phyloP scores from a whole-genome alignment of 1,284 basidiomycete genomes.

The Retiboletus fuscus region DNA sequence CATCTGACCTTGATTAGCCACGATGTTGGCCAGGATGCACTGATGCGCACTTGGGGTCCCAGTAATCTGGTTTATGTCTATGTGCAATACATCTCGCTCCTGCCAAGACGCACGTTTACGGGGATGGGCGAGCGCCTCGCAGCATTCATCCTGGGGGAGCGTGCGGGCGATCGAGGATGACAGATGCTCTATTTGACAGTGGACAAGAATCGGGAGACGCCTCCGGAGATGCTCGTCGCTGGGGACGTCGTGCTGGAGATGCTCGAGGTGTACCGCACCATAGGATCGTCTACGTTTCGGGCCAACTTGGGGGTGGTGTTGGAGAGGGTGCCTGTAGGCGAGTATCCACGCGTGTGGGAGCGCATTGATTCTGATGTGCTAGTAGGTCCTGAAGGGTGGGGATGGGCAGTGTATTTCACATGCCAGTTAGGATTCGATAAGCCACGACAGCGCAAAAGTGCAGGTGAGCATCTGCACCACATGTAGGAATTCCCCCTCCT shows the following conservation, averaged over 20 bases:
- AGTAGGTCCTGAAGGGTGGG: slow-evolving; percentile 53
- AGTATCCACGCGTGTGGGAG: too few species aligned
- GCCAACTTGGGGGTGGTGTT: slow-evolving; percentile 52
- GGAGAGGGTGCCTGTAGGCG: slow-evolving; percentile 44
- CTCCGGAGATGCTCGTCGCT: slow-evolving; percentile 63
- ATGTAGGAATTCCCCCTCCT: too few species aligned
- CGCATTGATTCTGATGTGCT: too few species aligned
- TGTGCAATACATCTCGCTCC: too few species aligned
- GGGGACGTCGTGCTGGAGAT: slow-evolving; percentile 59
- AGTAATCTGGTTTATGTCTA: too few species aligned
- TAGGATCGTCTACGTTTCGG: too few species aligned
- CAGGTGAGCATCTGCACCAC: too few species aligned
- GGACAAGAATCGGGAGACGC: slow-evolving; percentile 82
- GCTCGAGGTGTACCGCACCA: slow-evolving; percentile 78
- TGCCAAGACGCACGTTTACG: slow-evolving; percentile 48
- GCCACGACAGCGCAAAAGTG: too few species aligned
- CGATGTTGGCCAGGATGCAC: slow-evolving; percentile 2
- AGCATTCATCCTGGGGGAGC: too few species aligned
- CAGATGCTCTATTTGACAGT: slow-evolving; percentile 79
- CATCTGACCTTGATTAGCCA: slow-evolving; percentile 27
- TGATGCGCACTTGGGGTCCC: too few species aligned
- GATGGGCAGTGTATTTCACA: slow-evolving; percentile 80
- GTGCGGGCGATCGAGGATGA: slow-evolving; percentile 28
- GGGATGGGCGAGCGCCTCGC: too few species aligned
- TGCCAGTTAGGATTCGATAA: too few species aligned